Percentiles rank a stretch among this genome's conserved stretches.
These are phyloP conservation scores for Athelia psychrophila DNA, from an alignment of 1,284 basidiomycete genomes.

Conservation along the genomic window DNA sequence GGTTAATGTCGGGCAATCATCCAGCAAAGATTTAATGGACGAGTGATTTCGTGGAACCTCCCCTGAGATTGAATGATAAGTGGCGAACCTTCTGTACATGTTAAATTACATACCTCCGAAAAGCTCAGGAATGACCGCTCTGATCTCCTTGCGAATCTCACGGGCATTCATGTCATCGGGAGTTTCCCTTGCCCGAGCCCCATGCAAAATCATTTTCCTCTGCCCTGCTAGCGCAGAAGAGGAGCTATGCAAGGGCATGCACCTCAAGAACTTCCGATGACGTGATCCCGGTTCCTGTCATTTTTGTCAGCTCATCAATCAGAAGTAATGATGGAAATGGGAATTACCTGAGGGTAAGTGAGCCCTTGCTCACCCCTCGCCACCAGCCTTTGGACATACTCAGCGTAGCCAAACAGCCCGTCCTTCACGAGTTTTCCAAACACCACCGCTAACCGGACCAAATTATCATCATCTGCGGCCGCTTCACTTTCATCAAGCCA, in stretches of 20 bases:
- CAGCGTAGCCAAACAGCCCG: conserved; percentile 80
- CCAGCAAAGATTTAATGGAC: conserved; percentile 29
- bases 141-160: conserved; percentile 65
- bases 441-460: conserved; percentile 65
- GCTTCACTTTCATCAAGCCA: conserved; percentile 78
- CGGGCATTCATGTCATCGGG: conserved; percentile 67
- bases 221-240: conserved; percentile 60
- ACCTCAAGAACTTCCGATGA: conserved; percentile 65
- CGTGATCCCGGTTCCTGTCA: conserved; percentile 42
- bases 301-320: conserved; percentile 1
- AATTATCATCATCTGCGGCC: conserved; percentile 56
- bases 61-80: conserved; percentile 31
- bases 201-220: conserved; percentile 65
- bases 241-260: conserved; percentile 63
- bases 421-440: conserved; percentile 79
- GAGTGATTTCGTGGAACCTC: neutral
- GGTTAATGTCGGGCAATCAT: conserved; percentile 42
- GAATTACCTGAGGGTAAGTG: conserved; percentile 47
- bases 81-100: conserved; percentile 24
- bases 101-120: conserved; percentile 51
- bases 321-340: neutral
- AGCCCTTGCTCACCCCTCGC: conserved; percentile 74
- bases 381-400: conserved; percentile 83
- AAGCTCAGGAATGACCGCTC: conserved; percentile 59
- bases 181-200: conserved; percentile 59